Evolutionary conservation across 345 rosid species (phyloP).

Genomic region (Citrus australasica): DNA sequence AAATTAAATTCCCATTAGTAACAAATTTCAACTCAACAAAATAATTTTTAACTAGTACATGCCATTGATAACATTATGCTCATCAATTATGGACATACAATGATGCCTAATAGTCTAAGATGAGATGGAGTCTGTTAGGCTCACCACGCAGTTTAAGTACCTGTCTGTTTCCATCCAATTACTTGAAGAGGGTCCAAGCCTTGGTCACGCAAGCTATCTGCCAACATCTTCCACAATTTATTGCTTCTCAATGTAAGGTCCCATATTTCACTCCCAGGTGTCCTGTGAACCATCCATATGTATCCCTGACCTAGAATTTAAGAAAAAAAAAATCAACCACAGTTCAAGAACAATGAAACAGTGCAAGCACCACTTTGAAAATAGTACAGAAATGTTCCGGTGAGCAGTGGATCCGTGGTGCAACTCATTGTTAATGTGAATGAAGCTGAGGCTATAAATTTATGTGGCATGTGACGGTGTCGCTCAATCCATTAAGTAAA

Average conservation of each 20-base stretch:
- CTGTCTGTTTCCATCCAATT: constrained; percentile 85
- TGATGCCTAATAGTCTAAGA: no score
- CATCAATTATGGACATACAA: no score
- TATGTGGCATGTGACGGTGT: no score
- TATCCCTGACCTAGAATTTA: constrained; percentile 68
- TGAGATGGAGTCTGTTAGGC: no score
- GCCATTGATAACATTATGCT: no score
- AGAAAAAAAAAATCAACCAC: constrained; percentile 1
- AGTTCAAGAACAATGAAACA: background rate
- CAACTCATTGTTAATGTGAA: no score
- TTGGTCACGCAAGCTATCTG: constrained; percentile 41
- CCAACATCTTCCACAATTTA: constrained; percentile 61
- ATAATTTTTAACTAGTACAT: no score
- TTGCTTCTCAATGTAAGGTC: constrained; percentile 67
- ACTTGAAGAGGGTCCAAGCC: constrained; percentile 61
- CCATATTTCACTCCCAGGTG: constrained; percentile 65
- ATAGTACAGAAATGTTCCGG: no score
- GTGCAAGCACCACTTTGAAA: background rate
- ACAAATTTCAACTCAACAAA: no score
- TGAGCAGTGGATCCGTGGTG: no score
- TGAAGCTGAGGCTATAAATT: no score
- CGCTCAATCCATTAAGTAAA: no score
- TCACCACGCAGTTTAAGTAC: constrained; percentile 20
- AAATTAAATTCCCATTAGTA: constrained; percentile 9
- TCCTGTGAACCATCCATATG: constrained; percentile 69